Evolutionary conservation across 352 stramenopile genomes (phyloP).

Genomic region (Globisporangium recalcitrans): DNA sequence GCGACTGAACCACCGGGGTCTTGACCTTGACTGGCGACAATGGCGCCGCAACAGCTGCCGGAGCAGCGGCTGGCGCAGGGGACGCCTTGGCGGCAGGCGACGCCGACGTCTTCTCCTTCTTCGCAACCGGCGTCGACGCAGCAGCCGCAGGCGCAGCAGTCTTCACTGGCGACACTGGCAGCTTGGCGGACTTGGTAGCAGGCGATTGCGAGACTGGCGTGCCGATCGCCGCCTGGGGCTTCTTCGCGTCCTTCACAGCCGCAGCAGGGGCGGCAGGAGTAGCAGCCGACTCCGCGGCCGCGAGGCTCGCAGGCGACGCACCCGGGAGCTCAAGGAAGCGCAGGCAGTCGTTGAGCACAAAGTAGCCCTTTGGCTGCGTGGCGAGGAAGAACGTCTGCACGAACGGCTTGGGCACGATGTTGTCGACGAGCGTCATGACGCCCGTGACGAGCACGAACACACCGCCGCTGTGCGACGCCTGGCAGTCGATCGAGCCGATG

Average conservation of each 20-base stretch:
- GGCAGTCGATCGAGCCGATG: constrained; percentile 81
- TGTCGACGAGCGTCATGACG: constrained; percentile 72
- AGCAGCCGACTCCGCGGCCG: constrained; percentile 3
- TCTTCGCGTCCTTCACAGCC: constrained; percentile 14
- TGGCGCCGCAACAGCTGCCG: constrained; percentile 9
- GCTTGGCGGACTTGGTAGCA: constrained; percentile 13
- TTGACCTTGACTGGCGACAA: constrained; percentile 17
- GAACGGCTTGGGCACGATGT: constrained; percentile 57
- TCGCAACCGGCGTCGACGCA: constrained; percentile 32
- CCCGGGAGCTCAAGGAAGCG: constrained; percentile 73
- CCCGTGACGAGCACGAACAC: constrained; percentile 85
- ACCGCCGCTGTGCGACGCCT: constrained; percentile 58
- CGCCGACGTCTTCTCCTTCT: constrained; percentile 32
- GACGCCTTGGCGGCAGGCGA: constrained; percentile 25
- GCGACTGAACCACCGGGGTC: constrained; percentile 14
- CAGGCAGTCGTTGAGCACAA: constrained; percentile 85
- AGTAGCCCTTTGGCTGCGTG: constrained; percentile 85
- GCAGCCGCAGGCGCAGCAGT: constrained; percentile 22
- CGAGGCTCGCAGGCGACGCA: constrained; percentile 10
- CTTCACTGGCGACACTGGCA: constrained; percentile 24
- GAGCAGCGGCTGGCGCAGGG: constrained; percentile 21
- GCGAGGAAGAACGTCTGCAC: constrained; percentile 87
- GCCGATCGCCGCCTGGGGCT: constrained; percentile 33
- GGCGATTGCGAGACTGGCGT: constrained; percentile 27
- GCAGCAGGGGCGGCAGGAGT: background rate